Conservation (phyloP, 257 asterid genomes). For the Henckelia pumila region DNA sequence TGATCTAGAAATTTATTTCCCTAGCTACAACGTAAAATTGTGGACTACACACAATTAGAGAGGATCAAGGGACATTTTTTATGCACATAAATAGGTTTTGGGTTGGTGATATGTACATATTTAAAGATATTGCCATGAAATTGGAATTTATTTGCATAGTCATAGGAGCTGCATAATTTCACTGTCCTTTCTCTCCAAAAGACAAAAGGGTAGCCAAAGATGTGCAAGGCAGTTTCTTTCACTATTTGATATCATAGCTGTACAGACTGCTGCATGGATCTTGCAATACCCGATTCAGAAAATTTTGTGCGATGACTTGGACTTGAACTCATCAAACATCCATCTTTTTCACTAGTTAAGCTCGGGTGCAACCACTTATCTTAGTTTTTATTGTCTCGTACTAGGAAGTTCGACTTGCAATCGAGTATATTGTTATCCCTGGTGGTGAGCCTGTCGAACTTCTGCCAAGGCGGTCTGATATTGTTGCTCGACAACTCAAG, state of each 20-base stretch:
- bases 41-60: not conserved
- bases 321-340: not conserved
- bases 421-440: constrained; percentile 94
- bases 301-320: too few relatives aligned
- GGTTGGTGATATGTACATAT: not conserved
- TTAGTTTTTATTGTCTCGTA: constrained; percentile 1
- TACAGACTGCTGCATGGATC: not conserved
- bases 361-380: constrained; percentile 3
- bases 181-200: not conserved
- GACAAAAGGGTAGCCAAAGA: not conserved
- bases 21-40: not conserved
- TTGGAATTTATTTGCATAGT: not conserved
- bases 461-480: constrained; percentile 91
- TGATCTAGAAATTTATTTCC: not conserved
- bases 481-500: constrained; percentile 86
- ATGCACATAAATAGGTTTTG: not conserved
- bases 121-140: not conserved
- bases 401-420: constrained; percentile 90
- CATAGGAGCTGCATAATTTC: not conserved
- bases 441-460: constrained; percentile 97
- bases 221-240: not conserved
- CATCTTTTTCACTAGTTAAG: not conserved
- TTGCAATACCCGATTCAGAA: not conserved
- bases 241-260: not conserved
- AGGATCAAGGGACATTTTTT: too few relatives aligned